Evolutionary conservation across 108 stramenopile genomes (phyloP).

Genomic region (Schizochytrium sp.): DNA sequence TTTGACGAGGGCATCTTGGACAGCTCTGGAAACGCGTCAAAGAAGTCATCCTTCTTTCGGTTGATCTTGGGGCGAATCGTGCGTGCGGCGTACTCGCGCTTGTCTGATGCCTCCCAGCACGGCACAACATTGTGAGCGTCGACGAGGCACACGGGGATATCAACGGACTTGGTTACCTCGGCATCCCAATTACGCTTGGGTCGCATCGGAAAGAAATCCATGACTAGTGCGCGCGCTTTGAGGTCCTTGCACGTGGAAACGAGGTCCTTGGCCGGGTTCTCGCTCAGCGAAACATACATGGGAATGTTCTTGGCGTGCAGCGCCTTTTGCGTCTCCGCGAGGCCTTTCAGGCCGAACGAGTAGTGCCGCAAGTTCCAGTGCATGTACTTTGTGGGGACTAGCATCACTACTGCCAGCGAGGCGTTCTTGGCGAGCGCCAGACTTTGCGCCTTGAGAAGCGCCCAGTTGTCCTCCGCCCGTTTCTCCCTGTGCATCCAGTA

Average conservation of each 20-base stretch:
- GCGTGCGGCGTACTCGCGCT: slow-evolving; percentile 83
- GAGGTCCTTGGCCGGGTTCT: slow-evolving; percentile 42
- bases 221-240: slow-evolving; percentile 57
- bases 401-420: slow-evolving; percentile 67
- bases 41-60: slow-evolving; percentile 56
- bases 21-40: slow-evolving; percentile 62
- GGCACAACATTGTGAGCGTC: slow-evolving; percentile 98
- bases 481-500: slow-evolving; percentile 98
- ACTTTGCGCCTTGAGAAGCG: slow-evolving; percentile 67
- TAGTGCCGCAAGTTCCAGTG: slow-evolving; percentile 70
- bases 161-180: slow-evolving; percentile 43
- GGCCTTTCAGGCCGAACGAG: slow-evolving; percentile 70
- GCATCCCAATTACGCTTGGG: slow-evolving; percentile 58
- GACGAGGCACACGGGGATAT: slow-evolving; percentile 76
- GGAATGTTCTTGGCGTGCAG: slow-evolving; percentile 57
- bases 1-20: neutral
- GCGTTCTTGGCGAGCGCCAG: slow-evolving; percentile 49
- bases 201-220: slow-evolving; percentile 80
- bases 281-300: slow-evolving; percentile 60
- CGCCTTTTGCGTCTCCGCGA: slow-evolving; percentile 64
- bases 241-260: slow-evolving; percentile 35
- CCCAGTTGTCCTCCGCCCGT: slow-evolving; percentile 88
- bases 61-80: slow-evolving; percentile 89
- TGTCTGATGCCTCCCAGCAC: slow-evolving; percentile 78
- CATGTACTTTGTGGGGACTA: slow-evolving; percentile 51